Conservation (phyloP, 805 yeast species). For the Saccharomycopsis sp. region DNA sequence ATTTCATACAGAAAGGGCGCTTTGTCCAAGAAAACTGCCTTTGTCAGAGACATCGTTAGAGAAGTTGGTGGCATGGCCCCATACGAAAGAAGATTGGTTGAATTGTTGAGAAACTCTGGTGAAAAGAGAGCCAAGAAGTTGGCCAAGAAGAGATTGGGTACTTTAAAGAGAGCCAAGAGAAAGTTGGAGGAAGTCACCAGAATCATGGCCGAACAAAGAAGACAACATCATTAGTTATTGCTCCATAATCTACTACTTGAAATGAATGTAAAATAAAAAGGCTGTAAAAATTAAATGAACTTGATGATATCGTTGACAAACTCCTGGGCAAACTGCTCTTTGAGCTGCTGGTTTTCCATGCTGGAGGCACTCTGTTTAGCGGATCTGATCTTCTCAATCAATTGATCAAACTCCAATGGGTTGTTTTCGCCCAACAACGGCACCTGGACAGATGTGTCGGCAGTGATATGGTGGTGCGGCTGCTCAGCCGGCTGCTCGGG, state of each 20-base stretch:
- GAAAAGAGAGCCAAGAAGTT: slow-evolving; percentile 99
- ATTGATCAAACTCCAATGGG: slow-evolving; percentile 7
- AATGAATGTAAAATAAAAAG: background rate
- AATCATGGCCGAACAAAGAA: slow-evolving; percentile 95
- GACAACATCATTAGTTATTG: slow-evolving; percentile 38
- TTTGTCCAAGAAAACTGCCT: slow-evolving; percentile 87
- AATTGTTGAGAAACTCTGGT: slow-evolving; percentile 99
- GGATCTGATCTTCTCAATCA: slow-evolving; percentile 11
- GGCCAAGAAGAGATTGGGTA: slow-evolving; percentile 99
- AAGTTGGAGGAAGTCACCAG: slow-evolving; percentile 98
- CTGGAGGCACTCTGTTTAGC: slow-evolving; percentile 16
- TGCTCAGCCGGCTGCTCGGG: background rate
- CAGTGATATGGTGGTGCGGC: too few relatives aligned
- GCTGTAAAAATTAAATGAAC: background rate
- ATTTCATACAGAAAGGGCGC: slow-evolving; percentile 96
- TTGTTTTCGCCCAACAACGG: slow-evolving; percentile 23
- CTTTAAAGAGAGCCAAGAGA: slow-evolving; percentile 98
- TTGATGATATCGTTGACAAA: slow-evolving; percentile 16
- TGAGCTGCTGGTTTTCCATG: slow-evolving; percentile 7
- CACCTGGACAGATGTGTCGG: slow-evolving; percentile 3
- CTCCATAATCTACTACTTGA: background rate
- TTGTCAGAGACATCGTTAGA: slow-evolving; percentile 90
- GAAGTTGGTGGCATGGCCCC: slow-evolving; percentile 99
- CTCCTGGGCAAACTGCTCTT: slow-evolving; percentile 17
- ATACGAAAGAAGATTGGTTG: slow-evolving; percentile 99